Evolutionary conservation across 345 rosid genomes (phyloP).

Genomic region (Ricinus communis): DNA sequence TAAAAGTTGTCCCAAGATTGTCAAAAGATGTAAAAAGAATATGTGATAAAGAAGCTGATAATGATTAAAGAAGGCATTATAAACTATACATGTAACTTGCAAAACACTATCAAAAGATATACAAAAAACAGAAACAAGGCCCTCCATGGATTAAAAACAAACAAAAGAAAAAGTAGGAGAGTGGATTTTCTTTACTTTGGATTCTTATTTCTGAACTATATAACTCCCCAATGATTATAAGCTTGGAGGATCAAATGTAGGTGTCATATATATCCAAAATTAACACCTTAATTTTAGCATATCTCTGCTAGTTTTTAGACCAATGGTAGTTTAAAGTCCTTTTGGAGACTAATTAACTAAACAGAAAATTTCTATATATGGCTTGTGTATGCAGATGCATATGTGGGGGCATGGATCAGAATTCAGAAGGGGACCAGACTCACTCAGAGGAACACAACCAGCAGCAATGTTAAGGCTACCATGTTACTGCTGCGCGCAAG

Average conservation of each 20-base stretch:
- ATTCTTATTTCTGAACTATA: too few relatives aligned
- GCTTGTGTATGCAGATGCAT: conserved; percentile 56
- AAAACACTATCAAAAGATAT: neutral
- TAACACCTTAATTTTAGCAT: too few relatives aligned
- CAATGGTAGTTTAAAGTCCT: too few relatives aligned
- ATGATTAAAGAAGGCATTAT: conserved; percentile 13
- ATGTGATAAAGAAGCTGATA: conserved; percentile 17
- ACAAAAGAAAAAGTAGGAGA: too few relatives aligned
- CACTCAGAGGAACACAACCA: conserved; percentile 75
- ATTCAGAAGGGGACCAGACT: conserved; percentile 69
- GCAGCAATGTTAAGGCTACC: conserved; percentile 80
- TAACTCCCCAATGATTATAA: too few relatives aligned
- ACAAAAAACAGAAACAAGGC: neutral
- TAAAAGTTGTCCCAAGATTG: conserved; percentile 15
- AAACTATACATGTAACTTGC: neutral
- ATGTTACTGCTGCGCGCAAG: conserved; percentile 71
- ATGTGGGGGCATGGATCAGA: conserved; percentile 94
- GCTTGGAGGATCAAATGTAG: too few relatives aligned
- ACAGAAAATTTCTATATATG: too few relatives aligned
- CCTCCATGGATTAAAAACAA: too few relatives aligned
- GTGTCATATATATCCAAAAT: too few relatives aligned
- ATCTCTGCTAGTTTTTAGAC: too few relatives aligned
- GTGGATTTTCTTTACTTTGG: neutral
- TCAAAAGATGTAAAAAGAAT: conserved; percentile 13
- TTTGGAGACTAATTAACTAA: too few relatives aligned